phyloP scores from a whole-genome alignment of 2,329 filamentous ascomycete genomes.

The Microdochium bolleyi region DNA sequence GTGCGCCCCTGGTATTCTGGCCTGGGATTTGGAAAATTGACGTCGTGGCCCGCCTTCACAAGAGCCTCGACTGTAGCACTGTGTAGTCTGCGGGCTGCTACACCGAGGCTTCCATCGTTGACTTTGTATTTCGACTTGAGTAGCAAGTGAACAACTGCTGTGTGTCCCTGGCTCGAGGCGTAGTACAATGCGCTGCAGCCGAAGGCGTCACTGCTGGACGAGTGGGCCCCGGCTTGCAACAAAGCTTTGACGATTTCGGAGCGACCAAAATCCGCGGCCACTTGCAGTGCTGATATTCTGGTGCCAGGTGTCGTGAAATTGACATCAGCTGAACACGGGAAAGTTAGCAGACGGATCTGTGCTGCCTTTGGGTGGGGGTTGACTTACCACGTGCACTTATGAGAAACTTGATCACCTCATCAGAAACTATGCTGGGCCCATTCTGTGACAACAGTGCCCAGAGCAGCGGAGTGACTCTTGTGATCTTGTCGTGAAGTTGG shows the following conservation, averaged over 20 bases:
- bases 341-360: not conserved
- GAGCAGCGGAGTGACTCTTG: slow-evolving; percentile 9
- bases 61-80: slow-evolving; percentile 12
- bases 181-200: slow-evolving; percentile 18
- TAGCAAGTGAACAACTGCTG: slow-evolving; percentile 13
- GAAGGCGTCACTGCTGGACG: slow-evolving; percentile 10
- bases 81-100: slow-evolving; percentile 19
- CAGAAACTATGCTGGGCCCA: slow-evolving; percentile 3
- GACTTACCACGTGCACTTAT: slow-evolving; percentile 12
- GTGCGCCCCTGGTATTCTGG: slow-evolving; percentile 15
- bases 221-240: slow-evolving; percentile 12
- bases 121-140: slow-evolving; percentile 11
- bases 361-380: not conserved
- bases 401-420: slow-evolving; percentile 7
- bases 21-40: slow-evolving; percentile 16
- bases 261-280: slow-evolving; percentile 11
- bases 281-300: slow-evolving; percentile 11
- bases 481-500: not conserved
- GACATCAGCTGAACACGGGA: slow-evolving; percentile 7
- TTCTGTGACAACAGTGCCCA: slow-evolving; percentile 13
- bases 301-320: slow-evolving; percentile 12
- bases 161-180: slow-evolving; percentile 15
- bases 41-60: slow-evolving; percentile 16
- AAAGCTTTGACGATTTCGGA: slow-evolving; percentile 11
- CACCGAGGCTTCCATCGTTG: slow-evolving; percentile 24